Evolutionary conservation across 192 early-diverging fungal species (phyloP).

Genomic region (Coemansia umbellata): DNA sequence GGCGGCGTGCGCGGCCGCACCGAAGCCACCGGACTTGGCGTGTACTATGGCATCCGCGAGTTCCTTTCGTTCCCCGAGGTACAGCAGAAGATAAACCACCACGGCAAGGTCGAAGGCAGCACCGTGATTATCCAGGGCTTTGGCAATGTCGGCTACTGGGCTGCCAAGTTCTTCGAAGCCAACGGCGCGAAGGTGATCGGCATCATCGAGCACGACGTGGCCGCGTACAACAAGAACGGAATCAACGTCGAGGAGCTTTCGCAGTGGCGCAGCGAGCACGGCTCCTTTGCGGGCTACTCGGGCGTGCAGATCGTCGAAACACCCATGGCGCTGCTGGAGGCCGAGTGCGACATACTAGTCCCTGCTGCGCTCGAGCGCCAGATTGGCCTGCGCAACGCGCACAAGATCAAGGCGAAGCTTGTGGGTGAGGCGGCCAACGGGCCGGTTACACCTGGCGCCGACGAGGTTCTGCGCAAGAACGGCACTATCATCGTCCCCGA

Average conservation of each 20-base stretch:
- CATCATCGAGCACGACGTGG: slow-evolving; percentile 66
- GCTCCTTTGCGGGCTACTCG: slow-evolving; percentile 65
- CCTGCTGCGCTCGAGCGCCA: slow-evolving; percentile 80
- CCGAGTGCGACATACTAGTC: slow-evolving; percentile 79
- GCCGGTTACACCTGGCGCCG: slow-evolving; percentile 69
- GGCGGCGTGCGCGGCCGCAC: slow-evolving; percentile 80
- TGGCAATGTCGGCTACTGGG: slow-evolving; percentile 83
- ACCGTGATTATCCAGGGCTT: slow-evolving; percentile 79
- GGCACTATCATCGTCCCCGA: slow-evolving; percentile 70
- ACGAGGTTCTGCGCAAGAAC: slow-evolving; percentile 59
- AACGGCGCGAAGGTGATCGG: slow-evolving; percentile 76
- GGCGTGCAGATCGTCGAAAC: slow-evolving; percentile 60
- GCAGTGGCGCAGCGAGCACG: slow-evolving; percentile 58
- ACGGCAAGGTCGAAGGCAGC: slow-evolving; percentile 56
- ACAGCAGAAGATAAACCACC: slow-evolving; percentile 62
- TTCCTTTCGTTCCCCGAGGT: slow-evolving; percentile 77
- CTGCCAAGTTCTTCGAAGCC: slow-evolving; percentile 75
- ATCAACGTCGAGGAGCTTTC: slow-evolving; percentile 65
- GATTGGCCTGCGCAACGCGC: slow-evolving; percentile 68
- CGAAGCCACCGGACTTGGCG: slow-evolving; percentile 79
- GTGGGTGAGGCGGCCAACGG: slow-evolving; percentile 83
- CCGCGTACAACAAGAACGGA: slow-evolving; percentile 62
- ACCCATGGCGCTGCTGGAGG: slow-evolving; percentile 56
- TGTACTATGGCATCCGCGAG: slow-evolving; percentile 77
- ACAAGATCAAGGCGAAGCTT: slow-evolving; percentile 72